Conservation (phyloP, 73 alveolate genomes). For the Paraurostyla sp. region DNA sequence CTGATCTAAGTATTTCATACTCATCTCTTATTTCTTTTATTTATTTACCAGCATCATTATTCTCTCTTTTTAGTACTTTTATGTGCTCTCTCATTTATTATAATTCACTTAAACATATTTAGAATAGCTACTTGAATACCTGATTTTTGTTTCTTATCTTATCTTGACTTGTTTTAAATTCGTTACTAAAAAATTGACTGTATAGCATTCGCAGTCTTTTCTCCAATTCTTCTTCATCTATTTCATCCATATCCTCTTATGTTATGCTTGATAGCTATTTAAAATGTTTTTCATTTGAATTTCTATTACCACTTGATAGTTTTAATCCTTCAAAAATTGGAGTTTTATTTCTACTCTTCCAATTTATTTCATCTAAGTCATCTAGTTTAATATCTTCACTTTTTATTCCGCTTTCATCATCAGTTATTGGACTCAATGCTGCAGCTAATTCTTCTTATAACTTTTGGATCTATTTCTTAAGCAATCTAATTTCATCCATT, state of each 20-base stretch:
- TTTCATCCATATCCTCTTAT: constrained; percentile 7
- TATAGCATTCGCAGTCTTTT: constrained; percentile 33
- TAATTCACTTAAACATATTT: constrained; percentile 1
- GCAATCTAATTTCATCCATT: constrained; percentile 1
- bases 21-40: neutral
- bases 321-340: too few species aligned
- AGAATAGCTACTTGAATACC: constrained; percentile 15
- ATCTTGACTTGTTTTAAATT: neutral
- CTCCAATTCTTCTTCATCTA: constrained; percentile 26
- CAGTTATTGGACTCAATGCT: neutral
- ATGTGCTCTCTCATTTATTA: constrained; percentile 13
- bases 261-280: neutral
- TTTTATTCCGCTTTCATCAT: neutral
- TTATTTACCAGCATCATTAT: neutral
- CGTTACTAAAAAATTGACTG: constrained; percentile 23
- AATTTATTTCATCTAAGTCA: neutral
- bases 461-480: neutral
- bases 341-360: neutral
- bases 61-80: neutral
- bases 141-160: constrained; percentile 42
- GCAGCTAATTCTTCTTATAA: neutral
- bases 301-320: too few species aligned
- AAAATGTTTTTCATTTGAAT: too few species aligned
- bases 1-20: neutral
- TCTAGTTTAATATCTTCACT: constrained; percentile 32